Conservation (phyloP, 2,329 filamentous ascomycete genomes). For the Rhynchosporium secalis region DNA sequence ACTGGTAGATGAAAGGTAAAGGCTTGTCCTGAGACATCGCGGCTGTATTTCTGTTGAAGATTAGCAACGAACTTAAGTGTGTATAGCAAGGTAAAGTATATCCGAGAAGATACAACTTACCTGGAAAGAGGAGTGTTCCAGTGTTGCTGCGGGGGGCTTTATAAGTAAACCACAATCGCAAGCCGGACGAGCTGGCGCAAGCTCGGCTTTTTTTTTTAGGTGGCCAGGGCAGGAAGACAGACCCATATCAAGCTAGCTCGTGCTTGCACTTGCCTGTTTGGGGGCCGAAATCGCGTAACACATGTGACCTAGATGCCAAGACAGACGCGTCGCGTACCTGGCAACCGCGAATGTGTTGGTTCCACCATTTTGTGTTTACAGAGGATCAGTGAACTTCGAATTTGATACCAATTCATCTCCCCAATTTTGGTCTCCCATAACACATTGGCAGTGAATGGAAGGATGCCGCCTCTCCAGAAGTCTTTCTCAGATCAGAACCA, state of each 20-base stretch:
- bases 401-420: not conserved
- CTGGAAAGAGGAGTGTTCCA: not conserved
- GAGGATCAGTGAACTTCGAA: not conserved
- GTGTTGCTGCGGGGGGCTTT: not conserved
- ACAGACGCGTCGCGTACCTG: conserved; percentile 12
- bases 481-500: conserved; percentile 42
- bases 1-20: conserved; percentile 91
- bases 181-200: not conserved
- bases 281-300: not conserved
- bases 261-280: not conserved
- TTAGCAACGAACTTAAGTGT: not conserved
- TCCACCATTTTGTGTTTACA: not conserved
- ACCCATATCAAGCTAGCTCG: conserved; percentile 4
- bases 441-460: conserved; percentile 12
- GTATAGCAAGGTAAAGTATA: not conserved
- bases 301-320: conserved; percentile 1
- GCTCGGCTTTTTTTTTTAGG: no score
- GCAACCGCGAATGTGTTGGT: conserved; percentile 1
- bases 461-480: conserved; percentile 40
- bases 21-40: conserved; percentile 70
- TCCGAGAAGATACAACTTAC: not conserved
- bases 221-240: not conserved
- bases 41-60: conserved; percentile 34
- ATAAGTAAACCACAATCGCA: conserved; percentile 1
- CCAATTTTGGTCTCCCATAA: conserved; percentile 1